Evolutionary conservation across 1,284 basidiomycete genomes (phyloP), one percentile per base, ranked within the genome.

Genomic region (Anthracocystis setariae): DNA sequence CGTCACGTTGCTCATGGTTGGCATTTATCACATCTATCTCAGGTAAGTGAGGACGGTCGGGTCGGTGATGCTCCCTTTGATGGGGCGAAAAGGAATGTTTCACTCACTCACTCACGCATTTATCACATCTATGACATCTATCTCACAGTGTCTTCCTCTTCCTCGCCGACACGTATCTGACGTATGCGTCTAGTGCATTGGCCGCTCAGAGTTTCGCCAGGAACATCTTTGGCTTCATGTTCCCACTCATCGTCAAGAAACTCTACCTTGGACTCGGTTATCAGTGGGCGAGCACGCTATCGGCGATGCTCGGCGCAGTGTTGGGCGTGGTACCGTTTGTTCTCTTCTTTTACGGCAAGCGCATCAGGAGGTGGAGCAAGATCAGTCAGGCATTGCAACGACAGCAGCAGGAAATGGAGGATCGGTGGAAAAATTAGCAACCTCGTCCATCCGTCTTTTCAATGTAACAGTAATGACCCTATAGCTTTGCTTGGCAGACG

Each of bases 121-220:
- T 83, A 76, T 40, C 49, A 64, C 12, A 73, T 83, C 18, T 85
- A 85, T 46, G n/a, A n/a, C n/a, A n/a, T n/a, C n/a, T n/a, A n/a
- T n/a, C n/a, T n/a, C 59, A 80, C 1, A 68, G 76, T 4, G 75
- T 73, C 0, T 82, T 91, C 79, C 86, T 87, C 18, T 91, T 91
- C 73, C 85, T 91, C 4, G 67, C 63, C 2, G 71, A 74, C 21
- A 8, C 20, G 5, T 84, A 83, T 56, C 62, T 79, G 0, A 86
- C 88, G 1, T 92, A 89, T 67, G 91, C 91, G 5, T 90, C 89
- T 0, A 91, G 90, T 1, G 90, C 91, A 1, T 84, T 91, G 18
- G 91, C 91, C 0, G 91, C 90, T 0, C 91, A 92, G 82, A 90
- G 88, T 78, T 84, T 92, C 38, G 88, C 86, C 65, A 86, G 90